Evolutionary conservation across 768 basidiomycete genomes (phyloP).

Genomic region (Collybia sp.): DNA sequence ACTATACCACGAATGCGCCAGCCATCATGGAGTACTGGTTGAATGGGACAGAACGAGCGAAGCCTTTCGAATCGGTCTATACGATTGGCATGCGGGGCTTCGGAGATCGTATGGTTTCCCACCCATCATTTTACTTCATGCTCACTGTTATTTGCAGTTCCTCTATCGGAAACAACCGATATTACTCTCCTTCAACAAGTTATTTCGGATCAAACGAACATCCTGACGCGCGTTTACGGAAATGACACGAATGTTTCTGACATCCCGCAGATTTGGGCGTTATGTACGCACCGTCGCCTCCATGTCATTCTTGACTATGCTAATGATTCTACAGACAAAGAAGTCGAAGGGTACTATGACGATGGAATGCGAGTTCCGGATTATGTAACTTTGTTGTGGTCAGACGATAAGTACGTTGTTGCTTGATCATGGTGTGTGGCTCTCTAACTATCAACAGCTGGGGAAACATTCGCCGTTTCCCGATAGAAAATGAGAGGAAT

Average conservation of each 20-base stretch:
- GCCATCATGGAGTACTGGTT: slow-evolving; percentile 61
- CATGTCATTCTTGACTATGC: background rate
- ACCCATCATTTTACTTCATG: background rate
- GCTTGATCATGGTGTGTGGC: background rate
- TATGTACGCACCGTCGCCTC: slow-evolving; percentile 34
- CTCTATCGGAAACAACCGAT: slow-evolving; percentile 45
- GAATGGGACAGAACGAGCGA: slow-evolving; percentile 52
- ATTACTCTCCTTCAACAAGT: slow-evolving; percentile 51
- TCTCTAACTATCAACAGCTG: slow-evolving; percentile 31
- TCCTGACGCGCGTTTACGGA: slow-evolving; percentile 48
- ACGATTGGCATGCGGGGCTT: slow-evolving; percentile 70
- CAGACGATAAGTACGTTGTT: slow-evolving; percentile 60
- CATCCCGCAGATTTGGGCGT: slow-evolving; percentile 65
- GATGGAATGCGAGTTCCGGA: slow-evolving; percentile 58
- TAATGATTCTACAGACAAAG: slow-evolving; percentile 31
- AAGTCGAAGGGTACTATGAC: slow-evolving; percentile 66
- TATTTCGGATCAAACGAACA: slow-evolving; percentile 55
- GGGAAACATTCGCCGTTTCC: slow-evolving; percentile 67
- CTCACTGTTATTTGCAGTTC: slow-evolving; percentile 26
- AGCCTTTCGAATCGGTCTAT: slow-evolving; percentile 56
- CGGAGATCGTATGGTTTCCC: slow-evolving; percentile 38
- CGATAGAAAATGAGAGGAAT: slow-evolving; percentile 46
- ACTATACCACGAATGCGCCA: slow-evolving; percentile 51
- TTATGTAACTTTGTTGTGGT: slow-evolving; percentile 63
- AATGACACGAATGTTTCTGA: slow-evolving; percentile 36